A percentile compares a stretch with the other conserved stretches of the same genome.
phyloP scores from a whole-genome alignment of 306 rosid genomes.

The Citrullus amarus region DNA sequence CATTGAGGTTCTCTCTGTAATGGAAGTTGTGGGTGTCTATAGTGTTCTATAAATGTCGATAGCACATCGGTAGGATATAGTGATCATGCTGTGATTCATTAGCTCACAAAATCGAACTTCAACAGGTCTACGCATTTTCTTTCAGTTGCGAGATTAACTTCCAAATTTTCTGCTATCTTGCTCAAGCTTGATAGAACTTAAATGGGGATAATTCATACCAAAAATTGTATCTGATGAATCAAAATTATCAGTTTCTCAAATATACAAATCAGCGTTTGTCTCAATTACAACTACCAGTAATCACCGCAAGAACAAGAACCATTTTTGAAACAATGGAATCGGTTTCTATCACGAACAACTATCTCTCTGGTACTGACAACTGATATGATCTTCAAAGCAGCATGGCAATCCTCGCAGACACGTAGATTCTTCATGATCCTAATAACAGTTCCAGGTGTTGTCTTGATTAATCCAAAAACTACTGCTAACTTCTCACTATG shows the following conservation, averaged over 20 bases:
- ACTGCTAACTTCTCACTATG: constrained; percentile 43
- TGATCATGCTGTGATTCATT: background rate
- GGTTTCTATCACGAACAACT: constrained; percentile 29
- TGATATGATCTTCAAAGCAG: constrained; percentile 30
- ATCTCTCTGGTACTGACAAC: constrained; percentile 25
- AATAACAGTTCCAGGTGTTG: constrained; percentile 27
- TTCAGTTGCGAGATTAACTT: background rate
- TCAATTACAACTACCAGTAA: constrained; percentile 23
- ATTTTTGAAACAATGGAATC: constrained; percentile 38
- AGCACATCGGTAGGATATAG: background rate
- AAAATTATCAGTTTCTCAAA: background rate
- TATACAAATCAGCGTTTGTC: background rate
- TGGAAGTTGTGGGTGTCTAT: background rate
- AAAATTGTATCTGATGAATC: background rate
- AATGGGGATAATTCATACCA: background rate
- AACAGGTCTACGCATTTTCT: background rate
- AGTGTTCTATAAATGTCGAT: background rate
- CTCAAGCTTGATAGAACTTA: background rate
- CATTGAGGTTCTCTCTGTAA: constrained; percentile 13
- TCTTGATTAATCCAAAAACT: constrained; percentile 35
- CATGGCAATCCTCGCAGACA: constrained; percentile 48
- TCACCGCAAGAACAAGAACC: constrained; percentile 36
- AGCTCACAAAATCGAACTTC: background rate
- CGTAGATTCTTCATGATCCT: constrained; percentile 52
- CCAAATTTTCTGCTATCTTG: background rate